Evolutionary conservation across 202 grass and related monocot genomes (phyloP).

Genomic region (Panicum hallii): DNA sequence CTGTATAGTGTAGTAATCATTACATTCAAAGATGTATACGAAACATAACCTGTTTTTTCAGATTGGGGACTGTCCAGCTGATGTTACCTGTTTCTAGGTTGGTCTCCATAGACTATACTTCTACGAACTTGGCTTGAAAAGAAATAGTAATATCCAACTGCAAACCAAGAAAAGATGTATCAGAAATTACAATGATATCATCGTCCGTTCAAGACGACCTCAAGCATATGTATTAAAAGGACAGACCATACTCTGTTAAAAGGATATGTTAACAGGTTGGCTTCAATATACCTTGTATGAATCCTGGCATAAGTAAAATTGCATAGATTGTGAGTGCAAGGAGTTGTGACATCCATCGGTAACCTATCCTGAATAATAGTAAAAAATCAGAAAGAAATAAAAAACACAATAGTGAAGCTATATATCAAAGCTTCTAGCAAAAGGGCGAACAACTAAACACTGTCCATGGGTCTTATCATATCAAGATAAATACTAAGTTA

Average conservation of each 20-base stretch:
- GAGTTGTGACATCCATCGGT: slow-evolving; percentile 83
- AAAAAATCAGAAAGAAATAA: slow-evolving; percentile 32
- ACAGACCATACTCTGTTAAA: neutral
- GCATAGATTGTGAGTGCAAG: slow-evolving; percentile 86
- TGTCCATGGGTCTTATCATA: neutral
- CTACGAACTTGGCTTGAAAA: slow-evolving; percentile 88
- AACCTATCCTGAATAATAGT: slow-evolving; percentile 84
- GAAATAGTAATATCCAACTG: slow-evolving; percentile 99
- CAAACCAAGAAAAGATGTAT: slow-evolving; percentile 42
- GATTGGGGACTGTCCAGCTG: neutral
- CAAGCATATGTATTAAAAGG: too few relatives aligned
- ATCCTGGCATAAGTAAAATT: slow-evolving; percentile 92
- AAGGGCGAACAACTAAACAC: neutral
- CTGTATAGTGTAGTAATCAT: slow-evolving; percentile 51
- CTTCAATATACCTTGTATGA: slow-evolving; percentile 74
- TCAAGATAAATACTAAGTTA: neutral
- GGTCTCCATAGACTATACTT: slow-evolving; percentile 95
- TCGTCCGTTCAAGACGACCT: too few relatives aligned
- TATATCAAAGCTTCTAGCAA: slow-evolving; percentile 1
- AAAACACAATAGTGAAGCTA: slow-evolving; percentile 10
- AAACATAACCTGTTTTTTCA: neutral
- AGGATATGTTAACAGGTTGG: slow-evolving; percentile 4
- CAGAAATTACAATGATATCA: slow-evolving; percentile 32
- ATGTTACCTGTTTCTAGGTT: slow-evolving; percentile 90
- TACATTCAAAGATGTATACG: slow-evolving; percentile 18